phyloP scores from a whole-genome alignment of 2,329 filamentous ascomycete genomes.

The Xenoacremonium recifei region DNA sequence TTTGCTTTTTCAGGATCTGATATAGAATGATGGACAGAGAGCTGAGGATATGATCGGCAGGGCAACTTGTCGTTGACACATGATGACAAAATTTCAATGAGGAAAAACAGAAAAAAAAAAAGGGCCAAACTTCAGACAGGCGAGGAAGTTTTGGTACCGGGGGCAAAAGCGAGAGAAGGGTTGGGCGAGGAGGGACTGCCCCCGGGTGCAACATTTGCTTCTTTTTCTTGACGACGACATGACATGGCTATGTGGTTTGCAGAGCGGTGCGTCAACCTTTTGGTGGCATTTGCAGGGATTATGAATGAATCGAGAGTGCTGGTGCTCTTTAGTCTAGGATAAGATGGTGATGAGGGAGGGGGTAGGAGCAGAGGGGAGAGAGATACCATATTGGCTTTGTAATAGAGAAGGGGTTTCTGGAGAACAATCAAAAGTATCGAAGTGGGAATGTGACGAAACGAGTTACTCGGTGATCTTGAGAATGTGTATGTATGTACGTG shows the following conservation, averaged over 20 bases:
- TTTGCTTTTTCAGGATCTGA: too few relatives aligned
- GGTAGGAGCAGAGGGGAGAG: not conserved
- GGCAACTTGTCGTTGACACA: constrained; percentile 10
- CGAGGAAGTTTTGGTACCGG: constrained; percentile 2
- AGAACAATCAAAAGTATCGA: too few relatives aligned
- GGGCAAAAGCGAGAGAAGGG: constrained; percentile 1
- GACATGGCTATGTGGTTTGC: constrained; percentile 27
- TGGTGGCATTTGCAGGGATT: constrained; percentile 19
- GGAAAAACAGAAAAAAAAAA: constrained; percentile 17
- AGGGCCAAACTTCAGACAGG: constrained; percentile 5
- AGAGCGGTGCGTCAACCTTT: constrained; percentile 27
- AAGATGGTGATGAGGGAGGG: constrained; percentile 1
- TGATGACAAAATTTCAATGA: too few relatives aligned
- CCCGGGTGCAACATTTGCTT: constrained; percentile 21
- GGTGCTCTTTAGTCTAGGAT: too few relatives aligned
- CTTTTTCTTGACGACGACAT: constrained; percentile 29
- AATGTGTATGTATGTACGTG: too few relatives aligned
- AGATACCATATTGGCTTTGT: not conserved
- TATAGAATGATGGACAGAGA: constrained; percentile 17
- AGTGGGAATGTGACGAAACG: too few relatives aligned
- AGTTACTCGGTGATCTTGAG: too few relatives aligned
- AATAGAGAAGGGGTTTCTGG: not conserved
- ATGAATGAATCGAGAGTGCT: too few relatives aligned
- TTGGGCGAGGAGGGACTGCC: constrained; percentile 9
- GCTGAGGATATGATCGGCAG: constrained; percentile 10